These are phyloP conservation scores for Claviceps capensis DNA, from an alignment of 2,329 filamentous ascomycete genomes.

Conservation along the genomic window DNA sequence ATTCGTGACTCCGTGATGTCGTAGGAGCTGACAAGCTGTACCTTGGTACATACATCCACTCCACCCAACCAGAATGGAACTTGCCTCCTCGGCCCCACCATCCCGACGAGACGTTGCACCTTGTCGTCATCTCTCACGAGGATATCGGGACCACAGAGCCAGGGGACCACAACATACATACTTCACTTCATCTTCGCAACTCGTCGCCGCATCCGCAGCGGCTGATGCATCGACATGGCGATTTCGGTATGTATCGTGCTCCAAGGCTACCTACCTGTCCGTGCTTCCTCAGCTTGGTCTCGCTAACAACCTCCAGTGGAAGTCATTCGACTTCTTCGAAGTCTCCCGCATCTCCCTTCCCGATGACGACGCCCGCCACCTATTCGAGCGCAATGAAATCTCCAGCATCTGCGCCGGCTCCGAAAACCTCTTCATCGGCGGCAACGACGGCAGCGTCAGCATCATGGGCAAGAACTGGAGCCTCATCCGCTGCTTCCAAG, in stretches of 20 bases:
- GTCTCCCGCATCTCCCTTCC: constrained; percentile 69
- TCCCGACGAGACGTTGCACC: not conserved
- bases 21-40: not conserved
- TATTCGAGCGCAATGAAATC: constrained; percentile 73
- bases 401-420: constrained; percentile 76
- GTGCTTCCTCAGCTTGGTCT: too few species aligned
- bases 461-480: constrained; percentile 84
- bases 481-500: constrained; percentile 72
- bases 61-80: not conserved
- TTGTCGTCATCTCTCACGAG: not conserved
- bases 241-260: constrained; percentile 16
- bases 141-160: not conserved
- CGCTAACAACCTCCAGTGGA: constrained; percentile 52
- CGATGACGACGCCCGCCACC: constrained; percentile 63
- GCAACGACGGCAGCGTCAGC: constrained; percentile 71
- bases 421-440: constrained; percentile 80
- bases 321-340: constrained; percentile 99
- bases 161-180: not conserved
- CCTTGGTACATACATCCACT: not conserved
- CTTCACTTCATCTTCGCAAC: not conserved
- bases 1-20: not conserved
- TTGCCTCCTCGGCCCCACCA: too few species aligned
- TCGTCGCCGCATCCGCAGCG: not conserved
- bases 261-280: too few species aligned
- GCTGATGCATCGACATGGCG: constrained; percentile 20